Base-by-base conservation (phyloP, 345 rosid genomes). In the Dovyalis caffra region DNA sequence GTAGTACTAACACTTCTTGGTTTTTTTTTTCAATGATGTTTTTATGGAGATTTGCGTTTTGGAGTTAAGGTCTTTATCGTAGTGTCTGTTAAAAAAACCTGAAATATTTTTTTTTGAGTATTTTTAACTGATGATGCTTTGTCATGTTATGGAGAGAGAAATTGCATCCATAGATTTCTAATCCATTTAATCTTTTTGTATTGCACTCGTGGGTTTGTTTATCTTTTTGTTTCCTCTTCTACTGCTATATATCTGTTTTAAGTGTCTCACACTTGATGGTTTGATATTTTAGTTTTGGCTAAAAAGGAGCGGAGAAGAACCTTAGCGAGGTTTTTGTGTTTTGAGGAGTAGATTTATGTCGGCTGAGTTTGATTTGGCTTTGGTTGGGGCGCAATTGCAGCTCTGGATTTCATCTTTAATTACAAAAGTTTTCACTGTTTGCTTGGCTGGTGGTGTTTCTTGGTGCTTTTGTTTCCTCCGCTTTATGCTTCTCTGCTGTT, bases 281-380 rank as follows among this genome's bases (percentile, higher is more conserved):
- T 0, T 18, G 11, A 10, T 40, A 6, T 26, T 20, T 68, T n/a
- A n/a, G n/a, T n/a, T 23, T 31, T 5, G 47, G 64, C 35, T 69
- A 32, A 16, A 8, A 66, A 38, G 32, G 33, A 29, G 63, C 31
- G 70, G 29, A n/a, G 70, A 10, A 35, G 73, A 40, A 43, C 61
- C 40, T 7, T n/a, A 45, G 43, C n/a, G 73, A 61, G 49, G 47
- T 20, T 53, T 40, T 32, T 58, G 76, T 37, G 75, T 60, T 75
- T 51, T 51, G 80, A 58, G 64, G 29, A 72, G 91, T 66, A 83
- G 87, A 87, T 96, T 85, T 93, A 90, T 96, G 99, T 90, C 95
- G 93, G 93, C 91, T 88, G 86, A 78, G 74, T 85, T 81, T 88
- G 89, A 79, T 78, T 83, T 88, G 97, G 82, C 82, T 87, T 84